A percentile compares a stretch with the other conserved stretches of the same genome.
Evolutionary conservation across 2,329 filamentous ascomycete genomes (phyloP).

Genomic region (Penicillium corylophilum): DNA sequence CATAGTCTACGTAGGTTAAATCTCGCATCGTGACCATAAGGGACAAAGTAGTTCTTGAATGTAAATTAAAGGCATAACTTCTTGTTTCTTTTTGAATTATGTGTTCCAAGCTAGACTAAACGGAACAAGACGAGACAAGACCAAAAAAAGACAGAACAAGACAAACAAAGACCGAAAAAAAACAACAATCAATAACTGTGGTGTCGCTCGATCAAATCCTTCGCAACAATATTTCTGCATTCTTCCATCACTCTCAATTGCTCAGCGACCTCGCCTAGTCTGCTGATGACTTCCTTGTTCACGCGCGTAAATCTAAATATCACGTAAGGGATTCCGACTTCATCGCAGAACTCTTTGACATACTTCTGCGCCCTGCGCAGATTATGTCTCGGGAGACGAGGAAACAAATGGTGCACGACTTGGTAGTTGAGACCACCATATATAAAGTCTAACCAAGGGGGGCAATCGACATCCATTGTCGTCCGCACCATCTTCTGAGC

Average conservation of each 20-base stretch:
- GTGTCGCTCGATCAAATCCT: too few species aligned
- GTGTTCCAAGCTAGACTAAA: too few species aligned
- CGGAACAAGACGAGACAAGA: too few species aligned
- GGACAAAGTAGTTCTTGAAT: too few species aligned
- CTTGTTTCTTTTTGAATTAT: too few species aligned
- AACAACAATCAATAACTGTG: too few species aligned
- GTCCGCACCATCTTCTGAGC: constrained; percentile 88
- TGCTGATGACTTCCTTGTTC: constrained; percentile 75
- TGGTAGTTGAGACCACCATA: constrained; percentile 89
- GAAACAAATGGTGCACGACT: constrained; percentile 82
- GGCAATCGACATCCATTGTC: constrained; percentile 91
- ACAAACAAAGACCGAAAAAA: too few species aligned
- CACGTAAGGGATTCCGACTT: constrained; percentile 80
- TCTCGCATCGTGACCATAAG: too few species aligned
- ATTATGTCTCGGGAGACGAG: constrained; percentile 81
- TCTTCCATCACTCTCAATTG: constrained; percentile 76
- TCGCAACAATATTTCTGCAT: too few species aligned
- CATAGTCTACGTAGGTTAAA: too few species aligned
- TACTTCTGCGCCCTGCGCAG: constrained; percentile 71
- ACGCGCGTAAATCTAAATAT: constrained; percentile 84
- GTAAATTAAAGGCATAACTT: too few species aligned
- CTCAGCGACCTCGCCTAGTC: constrained; percentile 73
- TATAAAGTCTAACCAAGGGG: constrained; percentile 82
- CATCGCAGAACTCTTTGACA: constrained; percentile 76
- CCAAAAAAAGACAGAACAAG: too few species aligned